Base-by-base conservation (phyloP, 176 grass and related monocot genomes). In the Elymus sibiricus region DNA sequence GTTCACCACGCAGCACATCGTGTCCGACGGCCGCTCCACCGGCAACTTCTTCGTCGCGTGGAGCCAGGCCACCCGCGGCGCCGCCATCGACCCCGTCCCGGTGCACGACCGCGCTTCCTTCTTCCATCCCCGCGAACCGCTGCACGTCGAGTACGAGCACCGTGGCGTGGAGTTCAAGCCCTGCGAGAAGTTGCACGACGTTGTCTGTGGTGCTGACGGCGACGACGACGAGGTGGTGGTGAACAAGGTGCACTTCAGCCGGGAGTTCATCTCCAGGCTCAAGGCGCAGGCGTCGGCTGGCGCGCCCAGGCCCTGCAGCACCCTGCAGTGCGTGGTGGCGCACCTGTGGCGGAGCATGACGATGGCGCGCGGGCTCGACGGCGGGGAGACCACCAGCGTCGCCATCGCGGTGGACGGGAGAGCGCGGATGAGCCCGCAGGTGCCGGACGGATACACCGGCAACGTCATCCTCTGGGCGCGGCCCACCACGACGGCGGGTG, bases 21-120 rank as follows among this genome's bases (percentile, higher is more conserved):
- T 85, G 0, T 63, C 83, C 5, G 83, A 85, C 74, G 83, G 83
- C 62, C 74, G 83, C n/a, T 74, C 44, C 31, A 69, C 74, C 31
- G 68, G 34, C 46, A 85, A 85, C 83, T 85, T 85, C 74, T 69
- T 85, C 32, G 44, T 85, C 31, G 83, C 74, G 14, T 85, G 62
- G 62, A 78, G 83, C 74, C 83, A 85, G 83, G 83, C 83, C 74
- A 85, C 83, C 44, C 83, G 83, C 44, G 74, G 83, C 3, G 74
- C 24, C 46, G 44, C 74, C 15, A 9, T 85, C n/a, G 3, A 39
- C n/a, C 83, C 83, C 3, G 31, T 11, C 21, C 83, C 83, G 9
- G 83, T 85, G 15, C 83, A 68, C 31, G 83, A 78, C n/a, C 83
- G 83, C 22, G 22, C n/a, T 3, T 35, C 74, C n/a, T 78, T 85